Evolutionary conservation across 2,329 filamentous ascomycete species (phyloP), one percentile per base, ranked within the genome.

Genomic region (Curvularia lunata): DNA sequence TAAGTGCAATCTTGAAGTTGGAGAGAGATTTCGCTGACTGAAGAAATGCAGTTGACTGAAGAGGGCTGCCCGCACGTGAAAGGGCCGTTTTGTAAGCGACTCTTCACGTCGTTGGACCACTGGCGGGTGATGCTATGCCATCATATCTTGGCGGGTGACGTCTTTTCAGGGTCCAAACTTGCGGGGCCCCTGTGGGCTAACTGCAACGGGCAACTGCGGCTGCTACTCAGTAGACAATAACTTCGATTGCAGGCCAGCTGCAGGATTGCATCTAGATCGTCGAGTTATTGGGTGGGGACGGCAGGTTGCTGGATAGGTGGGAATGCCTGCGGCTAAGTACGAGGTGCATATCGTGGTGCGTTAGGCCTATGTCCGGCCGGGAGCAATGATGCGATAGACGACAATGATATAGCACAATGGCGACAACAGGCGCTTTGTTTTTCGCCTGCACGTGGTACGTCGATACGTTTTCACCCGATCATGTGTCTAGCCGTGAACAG

Each of bases 141-240:
- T 49, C 58, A 61, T 61, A 58, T 32, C 58, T 61, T 61, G 58
- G 58, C 58, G 40, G 42, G 53, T 61, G 58, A 61, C 58, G 58
- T 61, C 52, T 58, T 50, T 47, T 47, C 55, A 61, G 58, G 58
- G 58, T 61, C 58, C 55, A 61, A 54, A 54, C 50, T 61, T 61
- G 58, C 41, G 46, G 58, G 54, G 50, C 58, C 25, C 21, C 41
- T 28, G 28, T 27, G 41, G 28, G 10, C 58, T 58, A 61, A 34
- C 58, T 46, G 43, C 43, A 55, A 45, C 19, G 5, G 38, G 55
- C 21, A 61, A 28, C 32, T 37, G 1, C 16, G 28, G 18, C 40
- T 49, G 51, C 48, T 43, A 48, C 51, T 58, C 58, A 49, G 48
- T 58, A 50, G 47, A 50, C 37, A 37, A 19, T 42, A 3, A 27